Base-by-base conservation (phyloP, 2,329 filamentous ascomycete species). In the Sarocladium oryzae region DNA sequence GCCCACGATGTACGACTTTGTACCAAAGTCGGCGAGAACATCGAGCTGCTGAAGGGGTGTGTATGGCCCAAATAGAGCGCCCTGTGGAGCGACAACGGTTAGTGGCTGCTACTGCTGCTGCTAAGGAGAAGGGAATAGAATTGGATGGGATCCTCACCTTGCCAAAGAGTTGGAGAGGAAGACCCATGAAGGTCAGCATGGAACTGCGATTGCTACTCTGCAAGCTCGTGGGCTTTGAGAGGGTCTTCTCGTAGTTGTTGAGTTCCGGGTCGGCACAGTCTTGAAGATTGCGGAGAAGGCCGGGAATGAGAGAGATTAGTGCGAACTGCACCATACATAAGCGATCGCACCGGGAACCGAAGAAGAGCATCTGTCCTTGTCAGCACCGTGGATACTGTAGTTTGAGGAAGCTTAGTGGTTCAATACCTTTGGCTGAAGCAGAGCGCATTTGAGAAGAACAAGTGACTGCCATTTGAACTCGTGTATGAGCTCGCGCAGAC, bases 281-380 rank as follows among this genome's bases (percentile, higher is more conserved):
- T 69, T 95, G 85, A n/a, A 99, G 79, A 61, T 87, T 89, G 61
- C 89, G 84, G 62, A 97, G 84, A 52, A 99, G 81, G 54, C 91
- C 90, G 43, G 93, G 93, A 72, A 99, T 95, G 62, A 99, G 76
- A 50, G 92, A 96, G 59, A 99, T 86, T 41, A 99, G 79, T 38
- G 92, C 93, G 72, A 97, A 99, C 68, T 99, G 93, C 70, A 96
- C 91, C 88, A 97, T 95, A 78, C 93, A 99, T 58, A 99, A 74
- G 57, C 88, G 81, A 69, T 99, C 93, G 68, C 93, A 97, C 60
- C 90, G 84, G n/a, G 92, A 90, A 55, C 93, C 91, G 62, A 97
- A 99, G 73, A 99, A 97, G 51, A 99, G 84, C 87, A 97, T 97
- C 91, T 96, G 23, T 15, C 23, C 24, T n/a, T 6, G 35, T 48